These are phyloP conservation scores for Cytospora chrysosperma DNA, from an alignment of 2,329 filamentous ascomycete genomes.

Conservation along the genomic window DNA sequence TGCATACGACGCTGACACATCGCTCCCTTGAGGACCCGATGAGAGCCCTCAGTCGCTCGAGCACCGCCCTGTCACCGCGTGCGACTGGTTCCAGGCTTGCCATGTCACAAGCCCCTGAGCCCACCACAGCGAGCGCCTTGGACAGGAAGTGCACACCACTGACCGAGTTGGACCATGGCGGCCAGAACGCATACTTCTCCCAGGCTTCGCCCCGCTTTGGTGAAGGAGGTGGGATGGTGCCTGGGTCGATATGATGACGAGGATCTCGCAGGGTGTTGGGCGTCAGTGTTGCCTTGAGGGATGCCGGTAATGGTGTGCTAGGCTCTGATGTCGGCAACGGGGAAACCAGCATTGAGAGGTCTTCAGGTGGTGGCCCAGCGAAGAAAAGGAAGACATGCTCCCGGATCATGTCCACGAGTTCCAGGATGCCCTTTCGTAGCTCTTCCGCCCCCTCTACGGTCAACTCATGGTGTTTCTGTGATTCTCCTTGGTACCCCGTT, in stretches of 20 bases:
- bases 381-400: slow-evolving; percentile 82
- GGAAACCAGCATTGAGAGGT: slow-evolving; percentile 83
- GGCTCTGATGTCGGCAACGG: slow-evolving; percentile 72
- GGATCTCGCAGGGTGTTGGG: slow-evolving; percentile 64
- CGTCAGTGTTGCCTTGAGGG: slow-evolving; percentile 41
- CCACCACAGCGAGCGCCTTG: slow-evolving; percentile 77
- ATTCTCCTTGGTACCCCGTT: slow-evolving; percentile 77
- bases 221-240: slow-evolving; percentile 72
- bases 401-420: slow-evolving; percentile 80
- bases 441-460: slow-evolving; percentile 68
- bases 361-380: slow-evolving; percentile 82
- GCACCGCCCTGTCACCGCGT: slow-evolving; percentile 50
- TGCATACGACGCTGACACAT: slow-evolving; percentile 80
- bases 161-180: slow-evolving; percentile 85
- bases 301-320: slow-evolving; percentile 60
- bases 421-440: slow-evolving; percentile 73
- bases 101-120: slow-evolving; percentile 85
- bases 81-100: slow-evolving; percentile 69
- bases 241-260: slow-evolving; percentile 76
- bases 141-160: slow-evolving; percentile 90
- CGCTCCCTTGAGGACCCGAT: slow-evolving; percentile 80
- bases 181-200: slow-evolving; percentile 97
- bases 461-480: slow-evolving; percentile 76
- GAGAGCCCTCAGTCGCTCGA: slow-evolving; percentile 73
- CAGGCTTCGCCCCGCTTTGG: slow-evolving; percentile 79